Evolutionary conservation across 306 rosid genomes (phyloP), one percentile per base, ranked within the genome.

Genomic region (Elaeagnus macrophylla): DNA sequence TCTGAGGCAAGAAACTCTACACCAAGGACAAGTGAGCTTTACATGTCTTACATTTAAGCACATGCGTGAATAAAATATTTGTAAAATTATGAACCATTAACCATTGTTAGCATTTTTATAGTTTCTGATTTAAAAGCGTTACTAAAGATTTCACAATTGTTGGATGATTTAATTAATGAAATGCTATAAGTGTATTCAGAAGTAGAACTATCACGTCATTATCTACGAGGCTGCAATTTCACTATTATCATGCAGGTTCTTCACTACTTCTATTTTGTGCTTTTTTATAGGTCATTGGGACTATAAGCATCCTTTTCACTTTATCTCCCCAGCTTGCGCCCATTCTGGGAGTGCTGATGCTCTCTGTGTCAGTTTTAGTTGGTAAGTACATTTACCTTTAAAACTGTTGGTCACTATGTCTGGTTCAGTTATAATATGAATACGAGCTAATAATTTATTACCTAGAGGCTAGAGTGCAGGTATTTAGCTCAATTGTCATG

Each of bases 1-100:
- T 74, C 97, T 58, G 97, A 91, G 97, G 97, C 97, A 86, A 91
- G 96, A 83, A 79, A 86, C 80, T 86, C 89, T 91, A 55, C 89
- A 83, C 83, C 88, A 82, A 67, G 72, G 73, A 73, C 94, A 81
- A 76, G 97, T 82, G 91, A 87, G 97, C 94, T 91, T 75, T 83
- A 77, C 79, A 75, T 83, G 77, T 76, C 77, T 71, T 64, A 74
- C 75, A 72, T 74, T 78, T 70, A 65, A 74, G 84, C 78, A 76
- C 66, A 66, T 71, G 64, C 62, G 58, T 49, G 57, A 40, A 68
- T 77, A 52, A 59, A 70, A 57, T 61, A 68, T 38, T 41, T 7
- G 8, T 41, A 36, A 12, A 15, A 18, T 47, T 41, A 37, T 55
- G 39, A 25, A 51, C 10, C 59, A 20, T 60, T 13, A 54, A 41